Evolutionary conservation across 2,329 filamentous ascomycete species (phyloP).

Genomic region (Colletotrichum sublineola): DNA sequence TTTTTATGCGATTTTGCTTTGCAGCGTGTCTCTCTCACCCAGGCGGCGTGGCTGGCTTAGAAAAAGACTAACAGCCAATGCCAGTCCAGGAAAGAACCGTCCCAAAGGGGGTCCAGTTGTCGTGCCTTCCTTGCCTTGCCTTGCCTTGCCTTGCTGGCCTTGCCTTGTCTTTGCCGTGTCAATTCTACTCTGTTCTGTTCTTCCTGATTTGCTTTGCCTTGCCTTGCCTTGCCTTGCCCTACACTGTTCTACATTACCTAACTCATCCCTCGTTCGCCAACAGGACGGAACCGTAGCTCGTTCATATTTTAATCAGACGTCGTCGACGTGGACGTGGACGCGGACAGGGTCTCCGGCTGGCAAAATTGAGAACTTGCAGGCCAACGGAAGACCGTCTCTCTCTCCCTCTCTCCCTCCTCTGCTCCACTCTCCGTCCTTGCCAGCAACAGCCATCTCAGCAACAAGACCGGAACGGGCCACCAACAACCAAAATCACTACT

Average conservation of each 20-base stretch:
- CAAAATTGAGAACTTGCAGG: slow-evolving; percentile 22
- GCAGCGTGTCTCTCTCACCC: neutral
- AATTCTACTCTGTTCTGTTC: neutral
- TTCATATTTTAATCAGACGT: neutral
- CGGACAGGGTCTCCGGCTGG: slow-evolving; percentile 19
- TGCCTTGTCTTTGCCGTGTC: neutral
- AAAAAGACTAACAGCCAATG: slow-evolving; percentile 23
- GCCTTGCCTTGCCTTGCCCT: neutral
- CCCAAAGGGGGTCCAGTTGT: slow-evolving; percentile 5
- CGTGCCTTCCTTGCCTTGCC: slow-evolving; percentile 16
- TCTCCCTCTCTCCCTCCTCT: neutral
- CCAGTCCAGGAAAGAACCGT: slow-evolving; percentile 10
- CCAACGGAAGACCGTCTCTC: slow-evolving; percentile 1
- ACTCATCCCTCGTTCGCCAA: neutral
- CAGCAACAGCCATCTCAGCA: slow-evolving; percentile 28
- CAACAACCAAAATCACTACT: slow-evolving; percentile 11
- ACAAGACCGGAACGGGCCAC: slow-evolving; percentile 37
- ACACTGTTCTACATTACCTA: neutral
- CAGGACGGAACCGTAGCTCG: neutral
- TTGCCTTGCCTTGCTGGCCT: slow-evolving; percentile 15
- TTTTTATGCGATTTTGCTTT: neutral
- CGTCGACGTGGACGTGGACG: slow-evolving; percentile 7
- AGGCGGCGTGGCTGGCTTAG: slow-evolving; percentile 16
- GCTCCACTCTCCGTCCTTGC: neutral
- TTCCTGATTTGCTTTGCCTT: neutral